Conservation (phyloP, 768 basidiomycete genomes). For the Mycena pura region DNA sequence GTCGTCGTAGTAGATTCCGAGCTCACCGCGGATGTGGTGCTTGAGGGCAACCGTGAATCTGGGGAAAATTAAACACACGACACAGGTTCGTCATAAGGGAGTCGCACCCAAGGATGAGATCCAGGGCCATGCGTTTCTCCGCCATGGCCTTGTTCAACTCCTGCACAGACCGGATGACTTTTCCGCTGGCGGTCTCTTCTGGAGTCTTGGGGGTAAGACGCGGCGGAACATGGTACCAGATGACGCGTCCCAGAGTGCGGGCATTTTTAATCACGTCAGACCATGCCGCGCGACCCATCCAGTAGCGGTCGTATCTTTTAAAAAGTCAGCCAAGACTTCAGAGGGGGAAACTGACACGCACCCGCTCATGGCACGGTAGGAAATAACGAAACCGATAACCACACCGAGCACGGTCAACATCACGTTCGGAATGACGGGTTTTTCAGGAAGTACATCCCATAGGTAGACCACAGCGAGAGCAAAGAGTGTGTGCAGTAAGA, state of each 20-base stretch:
- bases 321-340: not conserved
- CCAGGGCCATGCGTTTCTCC: slow-evolving; percentile 66
- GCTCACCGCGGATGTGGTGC: slow-evolving; percentile 68
- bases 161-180: slow-evolving; percentile 39
- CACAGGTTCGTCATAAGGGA: not conserved
- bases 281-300: slow-evolving; percentile 63
- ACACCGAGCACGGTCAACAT: slow-evolving; percentile 69
- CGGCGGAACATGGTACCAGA: slow-evolving; percentile 69
- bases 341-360: slow-evolving; percentile 32
- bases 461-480: slow-evolving; percentile 44
- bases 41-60: slow-evolving; percentile 66
- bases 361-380: slow-evolving; percentile 68
- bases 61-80: not conserved
- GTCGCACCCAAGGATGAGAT: slow-evolving; percentile 62
- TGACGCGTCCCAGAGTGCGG: slow-evolving; percentile 56
- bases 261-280: slow-evolving; percentile 60
- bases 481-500: slow-evolving; percentile 64
- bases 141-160: slow-evolving; percentile 61
- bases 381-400: slow-evolving; percentile 69
- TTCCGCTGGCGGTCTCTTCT: slow-evolving; percentile 42
- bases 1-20: slow-evolving; percentile 68
- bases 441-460: slow-evolving; percentile 33
- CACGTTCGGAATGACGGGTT: slow-evolving; percentile 58
- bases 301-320: slow-evolving; percentile 67
- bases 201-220: slow-evolving; percentile 48